Percentiles rank a stretch among this genome's conserved stretches.
Conservation (phyloP, 257 asterid species). For the Lantana camara region DNA sequence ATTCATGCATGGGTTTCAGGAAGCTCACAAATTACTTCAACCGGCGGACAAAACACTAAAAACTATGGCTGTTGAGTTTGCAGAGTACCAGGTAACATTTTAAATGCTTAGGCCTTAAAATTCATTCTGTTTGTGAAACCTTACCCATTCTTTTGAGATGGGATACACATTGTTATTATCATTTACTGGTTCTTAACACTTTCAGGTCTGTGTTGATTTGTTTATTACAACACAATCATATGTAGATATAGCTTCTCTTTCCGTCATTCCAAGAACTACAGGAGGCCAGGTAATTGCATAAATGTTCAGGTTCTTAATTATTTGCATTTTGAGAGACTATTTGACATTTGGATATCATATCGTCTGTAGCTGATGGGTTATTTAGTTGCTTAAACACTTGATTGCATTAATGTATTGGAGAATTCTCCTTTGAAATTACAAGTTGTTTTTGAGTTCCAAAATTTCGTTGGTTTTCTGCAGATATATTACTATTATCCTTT, state of each 20-base stretch:
- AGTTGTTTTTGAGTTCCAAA: conserved; percentile 25
- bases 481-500: conserved; percentile 93
- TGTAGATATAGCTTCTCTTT: conserved; percentile 92
- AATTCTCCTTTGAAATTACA: conserved; percentile 3
- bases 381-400: conserved; percentile 3
- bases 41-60: conserved; percentile 85
- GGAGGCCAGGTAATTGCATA: conserved; percentile 87
- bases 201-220: conserved; percentile 96
- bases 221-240: conserved; percentile 90
- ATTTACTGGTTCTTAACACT: conserved; percentile 28
- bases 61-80: conserved; percentile 96
- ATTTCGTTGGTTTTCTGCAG: conserved; percentile 38
- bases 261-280: conserved; percentile 88
- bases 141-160: conserved; percentile 5
- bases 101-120: conserved; percentile 15
- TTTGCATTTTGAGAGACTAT: neutral
- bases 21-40: conserved; percentile 92
- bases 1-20: conserved; percentile 59
- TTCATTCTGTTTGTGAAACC: conserved; percentile 12
- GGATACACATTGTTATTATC: neutral
- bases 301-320: conserved; percentile 16
- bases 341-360: neutral
- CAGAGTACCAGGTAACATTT: conserved; percentile 89
- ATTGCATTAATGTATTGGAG: conserved; percentile 1
- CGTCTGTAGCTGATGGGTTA: conserved; percentile 4